Base-by-base conservation (phyloP, 2,329 filamentous ascomycete genomes). In the Neofusicoccum kwambonambiense region DNA sequence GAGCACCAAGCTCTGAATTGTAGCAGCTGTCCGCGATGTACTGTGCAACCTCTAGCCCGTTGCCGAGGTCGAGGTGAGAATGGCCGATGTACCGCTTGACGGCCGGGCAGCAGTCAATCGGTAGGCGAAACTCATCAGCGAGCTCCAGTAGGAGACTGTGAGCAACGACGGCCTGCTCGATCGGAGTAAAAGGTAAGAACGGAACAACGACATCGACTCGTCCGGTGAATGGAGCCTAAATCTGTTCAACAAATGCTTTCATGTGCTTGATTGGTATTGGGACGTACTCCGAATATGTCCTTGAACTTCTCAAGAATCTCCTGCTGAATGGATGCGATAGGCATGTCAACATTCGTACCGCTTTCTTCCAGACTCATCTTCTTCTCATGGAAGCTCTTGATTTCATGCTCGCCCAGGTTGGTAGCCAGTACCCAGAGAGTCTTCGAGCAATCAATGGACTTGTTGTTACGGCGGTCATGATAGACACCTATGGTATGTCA, bases 401-500 rank as follows among this genome's bases (percentile, higher is more conserved):
- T 82, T 0, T 58, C 71, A 0, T 70, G 57, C 56, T 82, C 79
- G 2, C 80, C 70, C 9, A 74, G 71, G 57, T 83, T 83, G 0
- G 81, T 83, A 0, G 79, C 80, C 0, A 85, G 66, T 4, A 85
- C 81, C 80, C 81, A 83, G 8, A 84, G 81, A 0, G 78, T 80
- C 56, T 80, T 80, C 1, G 74, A 77, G 64, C 78, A 81, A 64
- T 83, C 73, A 6, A 83, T 67, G 2, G 15, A n/a, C 2, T 47
- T 62, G 19, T 68, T 65, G 5, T 54, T 72, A 3, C 80, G 77
- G 3, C 78, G 74, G 66, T 83, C 81, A 17, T 74, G 65, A 57
- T 81, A 82, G 39, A 76, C 70, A 17, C 70, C 70, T 52, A 12
- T 7, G 3, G 6, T 4, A 11, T 37, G 13, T 52, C 34, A 52